Evolutionary conservation across 2,329 filamentous ascomycete genomes (phyloP), one percentile per base, ranked within the genome.

Genomic region (Coniochaeta sp.): DNA sequence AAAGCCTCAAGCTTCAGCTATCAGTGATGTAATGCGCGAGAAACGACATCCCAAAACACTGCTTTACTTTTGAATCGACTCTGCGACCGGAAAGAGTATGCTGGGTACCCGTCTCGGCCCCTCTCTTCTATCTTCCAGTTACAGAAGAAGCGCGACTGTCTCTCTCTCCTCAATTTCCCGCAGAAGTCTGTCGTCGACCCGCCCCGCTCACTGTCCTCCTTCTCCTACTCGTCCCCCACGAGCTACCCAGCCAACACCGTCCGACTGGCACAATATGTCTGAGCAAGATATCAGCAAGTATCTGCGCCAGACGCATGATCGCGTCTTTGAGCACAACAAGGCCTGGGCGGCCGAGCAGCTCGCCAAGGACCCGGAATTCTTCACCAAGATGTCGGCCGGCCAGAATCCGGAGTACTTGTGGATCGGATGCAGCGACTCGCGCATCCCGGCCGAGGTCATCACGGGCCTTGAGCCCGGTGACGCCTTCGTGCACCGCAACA

Each of bases 401-500:
- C 88, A 90, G 75, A 76, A 75, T 17, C 88, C 88, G 60, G 86
- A 90, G 68, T 90, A 90, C 73, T 82, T 90, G 59, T 96, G 91
- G 90, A 90, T 96, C 70, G 92, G 93, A 57, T 97, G 92, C 81
- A 89, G 89, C 74, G 92, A 96, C 79, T 91, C 88, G 44, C 90
- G 93, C 66, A 90, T 93, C 71, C 93, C 93, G n/a, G 92, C 93
- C 68, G 93, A 93, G 70, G 90, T 90, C 70, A 87, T 97, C 72
- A 86, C 91, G 55, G 88, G 89, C 65, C 83, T 93, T 60, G 81
- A 89, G 70, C 90, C 92, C n/a, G 92, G 92, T 67, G 91, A 96
- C 75, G 89, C 93, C 68, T 97, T 96, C 74, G 89, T 96, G 66
- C 91, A 96, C 81, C 90, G 93, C 75, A 96, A 97, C 79, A 96